Percentiles rank a stretch among this genome's conserved stretches.
These are phyloP conservation scores for Inga laurina DNA, from an alignment of 306 rosid genomes.

Conservation along the genomic window DNA sequence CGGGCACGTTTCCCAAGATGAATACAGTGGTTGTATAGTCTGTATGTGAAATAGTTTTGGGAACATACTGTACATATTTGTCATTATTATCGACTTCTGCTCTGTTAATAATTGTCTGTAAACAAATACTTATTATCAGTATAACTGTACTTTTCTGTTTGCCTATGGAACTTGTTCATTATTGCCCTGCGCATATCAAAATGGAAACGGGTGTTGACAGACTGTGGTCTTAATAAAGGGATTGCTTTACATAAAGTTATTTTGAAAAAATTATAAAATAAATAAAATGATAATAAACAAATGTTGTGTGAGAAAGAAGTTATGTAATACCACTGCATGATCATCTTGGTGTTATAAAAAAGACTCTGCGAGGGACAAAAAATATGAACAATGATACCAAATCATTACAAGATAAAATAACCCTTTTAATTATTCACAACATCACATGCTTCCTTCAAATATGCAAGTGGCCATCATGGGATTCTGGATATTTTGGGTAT, in stretches of 20 bases:
- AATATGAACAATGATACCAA: not conserved
- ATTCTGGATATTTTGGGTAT: conserved; percentile 22
- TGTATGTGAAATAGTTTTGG: too few relatives aligned
- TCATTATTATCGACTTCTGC: too few relatives aligned
- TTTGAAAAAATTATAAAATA: not conserved
- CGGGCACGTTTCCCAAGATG: too few relatives aligned
- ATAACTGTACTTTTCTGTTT: too few relatives aligned
- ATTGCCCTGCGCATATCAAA: too few relatives aligned
- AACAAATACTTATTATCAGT: too few relatives aligned
- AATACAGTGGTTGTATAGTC: too few relatives aligned
- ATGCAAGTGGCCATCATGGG: conserved; percentile 19
- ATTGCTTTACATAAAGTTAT: not conserved
- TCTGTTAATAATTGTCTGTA: too few relatives aligned
- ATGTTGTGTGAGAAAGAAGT: not conserved
- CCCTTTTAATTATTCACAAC: not conserved
- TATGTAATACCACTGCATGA: not conserved
- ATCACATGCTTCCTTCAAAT: not conserved
- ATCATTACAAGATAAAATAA: not conserved
- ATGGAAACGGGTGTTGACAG: too few relatives aligned
- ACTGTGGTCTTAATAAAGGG: too few relatives aligned
- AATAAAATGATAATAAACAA: not conserved
- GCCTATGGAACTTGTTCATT: too few relatives aligned
- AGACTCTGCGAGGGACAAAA: not conserved
- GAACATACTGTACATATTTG: too few relatives aligned
- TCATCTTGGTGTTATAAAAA: not conserved